Conservation (phyloP, 345 rosid species). For the Anacardium occidentale region DNA sequence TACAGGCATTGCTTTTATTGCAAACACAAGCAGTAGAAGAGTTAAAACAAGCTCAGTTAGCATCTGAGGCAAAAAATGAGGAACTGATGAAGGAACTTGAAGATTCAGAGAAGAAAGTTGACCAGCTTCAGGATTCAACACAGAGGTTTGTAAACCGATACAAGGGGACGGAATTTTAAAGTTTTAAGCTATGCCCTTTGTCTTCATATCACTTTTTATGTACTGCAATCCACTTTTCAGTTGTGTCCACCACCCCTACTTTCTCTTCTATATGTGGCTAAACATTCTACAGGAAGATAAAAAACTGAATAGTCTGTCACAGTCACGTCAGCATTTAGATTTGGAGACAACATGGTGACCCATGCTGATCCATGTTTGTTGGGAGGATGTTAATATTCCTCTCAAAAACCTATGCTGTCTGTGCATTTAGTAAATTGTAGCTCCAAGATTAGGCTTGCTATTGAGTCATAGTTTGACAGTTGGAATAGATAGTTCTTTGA, state of each 20-base stretch:
- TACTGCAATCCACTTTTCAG: neutral
- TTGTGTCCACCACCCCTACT: neutral
- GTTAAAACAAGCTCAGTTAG: conserved; percentile 50
- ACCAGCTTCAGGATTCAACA: conserved; percentile 71
- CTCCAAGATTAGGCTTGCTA: neutral
- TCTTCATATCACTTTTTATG: neutral
- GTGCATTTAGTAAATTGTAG: neutral
- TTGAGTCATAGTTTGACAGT: neutral
- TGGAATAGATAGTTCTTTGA: too few species aligned
- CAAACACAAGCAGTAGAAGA: conserved; percentile 62
- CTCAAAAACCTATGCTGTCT: neutral
- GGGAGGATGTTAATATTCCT: neutral
- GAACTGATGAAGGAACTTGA: conserved; percentile 66
- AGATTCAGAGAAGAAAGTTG: conserved; percentile 63
- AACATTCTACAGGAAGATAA: neutral
- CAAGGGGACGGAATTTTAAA: conserved; percentile 8
- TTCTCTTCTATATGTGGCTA: neutral
- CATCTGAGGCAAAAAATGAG: conserved; percentile 53
- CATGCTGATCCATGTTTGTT: neutral
- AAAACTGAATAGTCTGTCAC: neutral
- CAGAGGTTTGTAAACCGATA: conserved; percentile 62
- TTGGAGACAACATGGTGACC: neutral
- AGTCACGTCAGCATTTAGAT: neutral
- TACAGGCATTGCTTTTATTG: conserved; percentile 54
- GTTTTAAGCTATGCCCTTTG: neutral